Percentiles rank a stretch among this genome's conserved stretches.
Evolutionary conservation across 2,329 filamentous ascomycete genomes (phyloP).

Genomic region (Fusarium sp.): DNA sequence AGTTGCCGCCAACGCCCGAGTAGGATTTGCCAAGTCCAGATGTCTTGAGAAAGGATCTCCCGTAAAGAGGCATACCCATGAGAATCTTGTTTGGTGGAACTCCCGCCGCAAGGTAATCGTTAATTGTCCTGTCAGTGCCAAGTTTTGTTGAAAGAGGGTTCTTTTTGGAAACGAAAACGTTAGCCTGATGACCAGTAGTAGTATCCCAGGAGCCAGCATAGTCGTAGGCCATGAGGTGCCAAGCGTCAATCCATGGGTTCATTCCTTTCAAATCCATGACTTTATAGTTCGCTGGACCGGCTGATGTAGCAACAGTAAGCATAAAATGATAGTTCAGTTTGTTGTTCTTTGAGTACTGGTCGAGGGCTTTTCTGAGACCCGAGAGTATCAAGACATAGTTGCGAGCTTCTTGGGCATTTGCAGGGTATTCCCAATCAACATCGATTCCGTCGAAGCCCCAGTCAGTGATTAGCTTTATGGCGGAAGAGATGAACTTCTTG

Average conservation of each 20-base stretch:
- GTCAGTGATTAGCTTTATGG: constrained; percentile 75
- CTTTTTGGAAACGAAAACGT: constrained; percentile 64
- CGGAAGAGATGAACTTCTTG: constrained; percentile 70
- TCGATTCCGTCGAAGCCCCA: constrained; percentile 67
- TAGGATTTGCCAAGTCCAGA: constrained; percentile 71
- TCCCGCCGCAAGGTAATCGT: constrained; percentile 58
- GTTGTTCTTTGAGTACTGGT: constrained; percentile 50
- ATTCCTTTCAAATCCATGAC: constrained; percentile 61
- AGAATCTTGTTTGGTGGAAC: constrained; percentile 72
- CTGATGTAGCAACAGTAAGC: constrained; percentile 60
- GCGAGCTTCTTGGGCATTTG: constrained; percentile 48
- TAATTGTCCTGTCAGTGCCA: constrained; percentile 71
- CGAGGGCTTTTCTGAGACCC: constrained; percentile 50
- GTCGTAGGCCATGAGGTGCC: constrained; percentile 74
- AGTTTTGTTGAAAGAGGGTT: constrained; percentile 70
- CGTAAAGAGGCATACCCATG: constrained; percentile 81
- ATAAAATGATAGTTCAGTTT: constrained; percentile 57
- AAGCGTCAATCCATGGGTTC: constrained; percentile 65
- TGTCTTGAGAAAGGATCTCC: constrained; percentile 76
- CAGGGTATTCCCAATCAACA: constrained; percentile 65
- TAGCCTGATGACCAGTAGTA: constrained; percentile 72
- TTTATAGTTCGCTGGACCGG: constrained; percentile 57
- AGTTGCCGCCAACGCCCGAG: constrained; percentile 69
- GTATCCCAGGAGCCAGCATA: constrained; percentile 74
- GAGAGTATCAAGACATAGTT: constrained; percentile 37